Evolutionary conservation across 1,284 basidiomycete genomes (phyloP), one percentile per base, ranked within the genome.

Genomic region (Ganoderma sinense): DNA sequence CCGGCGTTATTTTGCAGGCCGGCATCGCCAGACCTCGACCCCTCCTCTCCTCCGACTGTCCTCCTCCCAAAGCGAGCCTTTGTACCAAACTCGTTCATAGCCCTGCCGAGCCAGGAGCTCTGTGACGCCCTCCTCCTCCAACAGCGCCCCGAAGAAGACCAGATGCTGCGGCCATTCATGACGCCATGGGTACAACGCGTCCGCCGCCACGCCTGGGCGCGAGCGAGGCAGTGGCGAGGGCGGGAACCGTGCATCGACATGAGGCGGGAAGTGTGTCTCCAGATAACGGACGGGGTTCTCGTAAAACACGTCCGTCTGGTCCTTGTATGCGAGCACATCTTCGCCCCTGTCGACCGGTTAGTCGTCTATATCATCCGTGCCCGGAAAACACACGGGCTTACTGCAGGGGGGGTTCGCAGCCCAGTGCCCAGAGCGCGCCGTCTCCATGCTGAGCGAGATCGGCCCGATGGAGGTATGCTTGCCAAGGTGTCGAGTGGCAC

Each of bases 401-500:
- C 94, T 86, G 81, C 1, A 97, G 80, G 0, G 97, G 97, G 2
- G 97, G 97, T 76, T 98, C 97, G 77, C 97, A 99, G 4, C 94
- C 93, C 36, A 98, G 78, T 58, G 93, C 90, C 96, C 97, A 98
- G 72, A 93, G 80, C 11, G 59, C 14, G 10, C 59, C 59, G 66
- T 81, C 80, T 29, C 87, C 88, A 1, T 78, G 80, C 36, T 82
- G 75, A 14, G 86, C 85, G 13, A 92, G 83, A 51, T 91, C 85
- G 16, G 85, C 81, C 40, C 89, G 84, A 78, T 99, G 97, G 26
- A 99, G 81, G 80, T 97, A 94, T 5, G 96, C 92, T 77, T 96
- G 94, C 86, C 96, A 97, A 2, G 97, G 97, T 0, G 94, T 96
- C n/a, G 96, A 98, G 82, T 99, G 98, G 75, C 98, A 99, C 3